These are phyloP conservation scores for Ophiostoma pallidulum DNA, from an alignment of 2,329 filamentous ascomycete genomes.

Conservation along the genomic window DNA sequence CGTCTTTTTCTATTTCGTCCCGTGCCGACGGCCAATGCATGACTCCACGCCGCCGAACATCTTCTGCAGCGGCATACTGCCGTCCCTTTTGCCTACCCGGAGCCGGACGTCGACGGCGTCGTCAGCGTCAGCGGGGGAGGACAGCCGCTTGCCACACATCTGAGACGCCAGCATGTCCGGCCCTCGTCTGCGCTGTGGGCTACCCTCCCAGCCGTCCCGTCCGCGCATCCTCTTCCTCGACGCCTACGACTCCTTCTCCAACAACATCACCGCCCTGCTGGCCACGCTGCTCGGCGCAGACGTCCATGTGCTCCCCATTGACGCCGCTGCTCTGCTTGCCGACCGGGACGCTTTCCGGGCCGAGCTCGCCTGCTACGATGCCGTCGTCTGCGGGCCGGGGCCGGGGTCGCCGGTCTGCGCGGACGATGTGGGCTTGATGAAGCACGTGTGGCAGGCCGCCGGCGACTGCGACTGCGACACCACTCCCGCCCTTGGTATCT, in stretches of 20 bases:
- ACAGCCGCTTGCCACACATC: too few relatives aligned
- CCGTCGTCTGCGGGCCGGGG: slow-evolving; percentile 82
- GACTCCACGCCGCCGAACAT: too few relatives aligned
- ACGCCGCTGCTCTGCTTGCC: slow-evolving; percentile 42
- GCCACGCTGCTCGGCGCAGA: slow-evolving; percentile 57
- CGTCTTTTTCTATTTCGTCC: too few relatives aligned
- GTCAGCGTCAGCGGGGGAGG: too few relatives aligned
- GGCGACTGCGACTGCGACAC: slow-evolving; percentile 13
- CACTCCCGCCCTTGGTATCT: slow-evolving; percentile 72
- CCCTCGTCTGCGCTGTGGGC: too few relatives aligned
- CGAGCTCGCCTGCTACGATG: slow-evolving; percentile 58
- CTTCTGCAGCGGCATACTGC: too few relatives aligned
- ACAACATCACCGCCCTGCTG: slow-evolving; percentile 83
- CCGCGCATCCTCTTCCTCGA: slow-evolving; percentile 73
- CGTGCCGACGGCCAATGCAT: too few relatives aligned
- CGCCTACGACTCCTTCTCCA: slow-evolving; percentile 93
- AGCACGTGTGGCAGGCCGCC: slow-evolving; percentile 55
- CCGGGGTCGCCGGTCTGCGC: slow-evolving; percentile 68
- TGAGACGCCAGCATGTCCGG: too few relatives aligned
- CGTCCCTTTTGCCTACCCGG: too few relatives aligned
- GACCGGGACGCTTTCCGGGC: slow-evolving; percentile 33
- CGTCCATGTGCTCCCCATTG: slow-evolving; percentile 65
- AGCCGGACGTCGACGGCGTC: too few relatives aligned
- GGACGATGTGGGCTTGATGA: slow-evolving; percentile 76
- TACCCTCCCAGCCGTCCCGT: background rate